These are phyloP conservation scores for Trichosanthes truncata DNA, from an alignment of 306 rosid genomes.

Conservation along the genomic window DNA sequence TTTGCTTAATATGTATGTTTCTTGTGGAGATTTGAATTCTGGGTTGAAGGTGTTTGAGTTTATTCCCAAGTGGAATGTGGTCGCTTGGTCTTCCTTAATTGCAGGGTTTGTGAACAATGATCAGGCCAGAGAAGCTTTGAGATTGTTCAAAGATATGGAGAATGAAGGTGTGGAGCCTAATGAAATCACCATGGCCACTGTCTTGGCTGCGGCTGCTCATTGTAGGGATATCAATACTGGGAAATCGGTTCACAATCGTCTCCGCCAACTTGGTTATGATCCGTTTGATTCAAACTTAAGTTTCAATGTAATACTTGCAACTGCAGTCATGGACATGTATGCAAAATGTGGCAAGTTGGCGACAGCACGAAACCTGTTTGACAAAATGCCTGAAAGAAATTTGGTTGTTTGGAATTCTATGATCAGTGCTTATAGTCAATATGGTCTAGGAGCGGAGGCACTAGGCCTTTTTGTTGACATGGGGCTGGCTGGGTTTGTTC, in stretches of 20 bases:
- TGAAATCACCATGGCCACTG: slow-evolving; percentile 67
- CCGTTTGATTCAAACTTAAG: slow-evolving; percentile 26
- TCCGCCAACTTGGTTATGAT: slow-evolving; percentile 46
- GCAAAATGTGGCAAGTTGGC: slow-evolving; percentile 62
- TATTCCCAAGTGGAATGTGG: slow-evolving; percentile 61
- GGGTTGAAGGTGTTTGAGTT: slow-evolving; percentile 46
- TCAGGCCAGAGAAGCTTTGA: slow-evolving; percentile 27
- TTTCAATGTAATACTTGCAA: slow-evolving; percentile 52
- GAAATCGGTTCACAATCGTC: slow-evolving; percentile 28
- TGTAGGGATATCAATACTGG: slow-evolving; percentile 53
- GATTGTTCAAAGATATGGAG: slow-evolving; percentile 43
- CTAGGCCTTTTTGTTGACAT: slow-evolving; percentile 32
- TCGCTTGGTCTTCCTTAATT: slow-evolving; percentile 79
- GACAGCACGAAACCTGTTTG: slow-evolving; percentile 45
- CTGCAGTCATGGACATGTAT: slow-evolving; percentile 63
- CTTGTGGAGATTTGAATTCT: slow-evolving; percentile 26
- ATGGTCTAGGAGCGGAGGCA: slow-evolving; percentile 38
- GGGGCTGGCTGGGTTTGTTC: slow-evolving; percentile 29
- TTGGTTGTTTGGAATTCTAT: slow-evolving; percentile 59
- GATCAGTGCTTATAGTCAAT: slow-evolving; percentile 50
- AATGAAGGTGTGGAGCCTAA: slow-evolving; percentile 41
- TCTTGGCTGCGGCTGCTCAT: slow-evolving; percentile 57
- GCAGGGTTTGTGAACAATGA: slow-evolving; percentile 36
- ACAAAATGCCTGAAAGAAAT: slow-evolving; percentile 52
- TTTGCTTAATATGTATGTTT: slow-evolving; percentile 50